Evolutionary conservation across 148 eudicot genomes (phyloP).

Genomic region (Selenicereus undatus): DNA sequence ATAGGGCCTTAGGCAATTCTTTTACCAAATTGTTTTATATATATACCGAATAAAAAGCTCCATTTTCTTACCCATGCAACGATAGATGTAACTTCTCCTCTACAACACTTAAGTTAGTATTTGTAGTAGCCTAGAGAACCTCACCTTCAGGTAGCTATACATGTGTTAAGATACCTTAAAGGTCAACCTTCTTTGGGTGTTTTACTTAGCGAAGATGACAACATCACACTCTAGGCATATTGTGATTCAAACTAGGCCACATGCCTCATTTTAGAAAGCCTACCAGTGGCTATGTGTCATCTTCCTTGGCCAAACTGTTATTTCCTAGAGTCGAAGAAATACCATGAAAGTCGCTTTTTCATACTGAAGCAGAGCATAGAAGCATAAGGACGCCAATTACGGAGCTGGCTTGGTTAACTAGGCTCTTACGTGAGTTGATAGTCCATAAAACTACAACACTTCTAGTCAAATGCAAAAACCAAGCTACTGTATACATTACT

Average conservation of each 20-base stretch:
- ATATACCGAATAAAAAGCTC: not conserved
- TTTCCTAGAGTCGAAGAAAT: too few relatives aligned
- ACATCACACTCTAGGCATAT: not conserved
- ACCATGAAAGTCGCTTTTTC: not conserved
- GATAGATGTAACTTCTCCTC: not conserved
- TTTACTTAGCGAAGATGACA: not conserved
- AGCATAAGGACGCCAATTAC: not conserved
- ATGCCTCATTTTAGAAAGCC: not conserved
- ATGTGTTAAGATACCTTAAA: not conserved
- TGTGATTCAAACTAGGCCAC: not conserved
- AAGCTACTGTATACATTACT: not conserved
- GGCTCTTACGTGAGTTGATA: not conserved
- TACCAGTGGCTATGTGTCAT: not conserved
- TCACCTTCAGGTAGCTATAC: not conserved
- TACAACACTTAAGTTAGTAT: not conserved
- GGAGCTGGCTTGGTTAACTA: not conserved
- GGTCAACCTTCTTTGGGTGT: not conserved
- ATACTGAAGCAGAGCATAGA: not conserved
- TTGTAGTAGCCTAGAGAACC: not conserved
- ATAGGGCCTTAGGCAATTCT: too few relatives aligned
- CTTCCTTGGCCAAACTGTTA: not conserved
- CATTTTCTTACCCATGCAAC: not conserved
- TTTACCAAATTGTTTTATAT: too few relatives aligned
- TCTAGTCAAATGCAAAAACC: not conserved
- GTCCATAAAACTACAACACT: not conserved